Percentiles rank a stretch among this genome's conserved stretches.
phyloP scores from a whole-genome alignment of 306 rosid species.

The Elaeagnus macrophylla region DNA sequence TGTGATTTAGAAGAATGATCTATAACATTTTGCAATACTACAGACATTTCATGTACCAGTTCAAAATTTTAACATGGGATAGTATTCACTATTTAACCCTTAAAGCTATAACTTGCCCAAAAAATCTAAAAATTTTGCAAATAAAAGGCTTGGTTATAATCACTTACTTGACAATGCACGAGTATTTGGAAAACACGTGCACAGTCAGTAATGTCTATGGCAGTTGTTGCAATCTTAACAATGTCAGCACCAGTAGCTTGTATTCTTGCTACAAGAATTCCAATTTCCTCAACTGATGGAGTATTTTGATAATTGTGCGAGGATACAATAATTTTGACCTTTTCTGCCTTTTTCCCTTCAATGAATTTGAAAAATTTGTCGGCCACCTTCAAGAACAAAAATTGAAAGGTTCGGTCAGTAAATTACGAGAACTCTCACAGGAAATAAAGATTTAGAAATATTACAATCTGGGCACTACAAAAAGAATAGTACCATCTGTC shows the following conservation, averaged over 20 bases:
- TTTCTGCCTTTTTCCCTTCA: slow-evolving; percentile 39
- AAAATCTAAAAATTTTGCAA: not conserved
- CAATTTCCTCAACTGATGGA: slow-evolving; percentile 47
- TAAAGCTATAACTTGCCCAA: too few relatives aligned
- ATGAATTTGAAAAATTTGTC: slow-evolving; percentile 32
- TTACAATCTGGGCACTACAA: too few relatives aligned
- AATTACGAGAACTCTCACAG: too few relatives aligned
- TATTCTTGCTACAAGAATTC: slow-evolving; percentile 50
- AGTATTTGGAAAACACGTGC: slow-evolving; percentile 49
- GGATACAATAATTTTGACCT: slow-evolving; percentile 48
- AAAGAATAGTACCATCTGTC: too few relatives aligned
- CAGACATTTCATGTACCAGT: too few relatives aligned
- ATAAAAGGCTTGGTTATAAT: not conserved
- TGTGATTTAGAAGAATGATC: too few relatives aligned
- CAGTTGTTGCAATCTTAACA: slow-evolving; percentile 65
- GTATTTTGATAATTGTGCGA: slow-evolving; percentile 58
- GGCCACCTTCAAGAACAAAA: slow-evolving; percentile 38
- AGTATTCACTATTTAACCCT: too few relatives aligned
- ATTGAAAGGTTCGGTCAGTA: too few relatives aligned
- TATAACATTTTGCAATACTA: too few relatives aligned
- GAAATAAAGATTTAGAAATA: too few relatives aligned
- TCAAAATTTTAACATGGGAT: too few relatives aligned
- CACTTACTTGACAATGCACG: slow-evolving; percentile 47
- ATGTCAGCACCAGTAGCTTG: slow-evolving; percentile 56
- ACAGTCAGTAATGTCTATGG: slow-evolving; percentile 47